Conservation (phyloP, 2,329 filamentous ascomycete genomes). For the Hypoxylon sp. region DNA sequence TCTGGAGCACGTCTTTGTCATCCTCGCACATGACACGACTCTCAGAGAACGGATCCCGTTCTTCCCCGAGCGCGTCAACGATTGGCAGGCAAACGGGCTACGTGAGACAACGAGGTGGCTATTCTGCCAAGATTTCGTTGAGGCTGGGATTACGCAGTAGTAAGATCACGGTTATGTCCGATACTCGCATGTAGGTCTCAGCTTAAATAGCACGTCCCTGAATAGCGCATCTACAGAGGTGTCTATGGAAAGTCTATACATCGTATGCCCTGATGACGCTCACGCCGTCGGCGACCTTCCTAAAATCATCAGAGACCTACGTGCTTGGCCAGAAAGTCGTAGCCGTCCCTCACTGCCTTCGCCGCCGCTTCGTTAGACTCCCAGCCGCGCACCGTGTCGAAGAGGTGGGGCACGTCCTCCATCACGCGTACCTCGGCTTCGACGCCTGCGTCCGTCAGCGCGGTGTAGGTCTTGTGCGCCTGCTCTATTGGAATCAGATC, state of each 20-base stretch:
- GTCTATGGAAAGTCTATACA: too few species aligned
- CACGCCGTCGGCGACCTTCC: too few species aligned
- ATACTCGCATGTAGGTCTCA: too few species aligned
- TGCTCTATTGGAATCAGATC: constrained; percentile 43
- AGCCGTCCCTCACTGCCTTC: background rate
- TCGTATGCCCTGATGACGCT: too few species aligned
- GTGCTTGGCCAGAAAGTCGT: constrained; percentile 12
- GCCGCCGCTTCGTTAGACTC: background rate
- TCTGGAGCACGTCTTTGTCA: background rate
- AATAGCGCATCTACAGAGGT: too few species aligned
- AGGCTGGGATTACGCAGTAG: too few species aligned
- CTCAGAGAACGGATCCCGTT: background rate
- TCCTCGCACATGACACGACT: constrained; percentile 2
- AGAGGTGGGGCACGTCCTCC: constrained; percentile 1
- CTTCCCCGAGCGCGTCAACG: constrained; percentile 5
- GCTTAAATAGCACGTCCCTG: too few species aligned
- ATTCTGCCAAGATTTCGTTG: constrained; percentile 8
- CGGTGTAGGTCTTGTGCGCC: constrained; percentile 30
- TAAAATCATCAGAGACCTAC: too few species aligned
- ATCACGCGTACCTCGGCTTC: constrained; percentile 13
- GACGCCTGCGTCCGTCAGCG: constrained; percentile 24
- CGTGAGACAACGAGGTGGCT: constrained; percentile 1
- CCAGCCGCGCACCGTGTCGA: background rate
- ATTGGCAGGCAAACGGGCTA: background rate
- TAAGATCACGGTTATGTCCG: too few species aligned